Evolutionary conservation across 208 protist species (phyloP).

Genomic region (Leishmania martiniquensis): DNA sequence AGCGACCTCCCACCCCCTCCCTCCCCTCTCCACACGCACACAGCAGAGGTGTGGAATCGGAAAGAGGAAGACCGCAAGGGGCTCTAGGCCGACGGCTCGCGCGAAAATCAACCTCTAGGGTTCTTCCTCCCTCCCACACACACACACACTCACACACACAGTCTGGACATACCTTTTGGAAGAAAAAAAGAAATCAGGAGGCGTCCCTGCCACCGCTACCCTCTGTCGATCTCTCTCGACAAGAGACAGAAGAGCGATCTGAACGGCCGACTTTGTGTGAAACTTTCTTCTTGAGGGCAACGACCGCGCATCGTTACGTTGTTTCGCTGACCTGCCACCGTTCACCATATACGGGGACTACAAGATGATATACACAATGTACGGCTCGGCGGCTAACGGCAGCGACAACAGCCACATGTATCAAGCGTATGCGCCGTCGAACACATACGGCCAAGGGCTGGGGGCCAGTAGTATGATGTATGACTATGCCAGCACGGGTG

Average conservation of each 20-base stretch:
- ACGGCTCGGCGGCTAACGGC: constrained; percentile 3
- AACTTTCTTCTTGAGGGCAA: neutral
- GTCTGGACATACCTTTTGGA: too few relatives aligned
- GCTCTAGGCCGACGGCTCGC: neutral
- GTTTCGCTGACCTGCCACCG: neutral
- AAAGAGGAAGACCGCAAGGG: neutral
- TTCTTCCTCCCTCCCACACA: neutral
- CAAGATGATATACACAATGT: constrained; percentile 29
- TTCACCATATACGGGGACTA: constrained; percentile 18
- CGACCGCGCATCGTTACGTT: neutral
- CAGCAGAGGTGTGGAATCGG: neutral
- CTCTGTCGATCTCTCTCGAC: neutral
- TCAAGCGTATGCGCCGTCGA: neutral
- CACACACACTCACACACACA: neutral
- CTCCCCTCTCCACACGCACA: too few relatives aligned
- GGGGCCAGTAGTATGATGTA: constrained; percentile 4
- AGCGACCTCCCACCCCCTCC: too few relatives aligned
- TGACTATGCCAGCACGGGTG: neutral
- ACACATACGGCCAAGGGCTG: constrained; percentile 2
- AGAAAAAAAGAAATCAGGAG: neutral
- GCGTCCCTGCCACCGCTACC: neutral
- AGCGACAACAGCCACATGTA: neutral
- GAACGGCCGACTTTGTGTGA: neutral
- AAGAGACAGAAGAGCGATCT: neutral
- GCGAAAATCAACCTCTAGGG: neutral